Conservation (phyloP, 441 rosid genomes). For the Pelargonium myrrhifolium region DNA sequence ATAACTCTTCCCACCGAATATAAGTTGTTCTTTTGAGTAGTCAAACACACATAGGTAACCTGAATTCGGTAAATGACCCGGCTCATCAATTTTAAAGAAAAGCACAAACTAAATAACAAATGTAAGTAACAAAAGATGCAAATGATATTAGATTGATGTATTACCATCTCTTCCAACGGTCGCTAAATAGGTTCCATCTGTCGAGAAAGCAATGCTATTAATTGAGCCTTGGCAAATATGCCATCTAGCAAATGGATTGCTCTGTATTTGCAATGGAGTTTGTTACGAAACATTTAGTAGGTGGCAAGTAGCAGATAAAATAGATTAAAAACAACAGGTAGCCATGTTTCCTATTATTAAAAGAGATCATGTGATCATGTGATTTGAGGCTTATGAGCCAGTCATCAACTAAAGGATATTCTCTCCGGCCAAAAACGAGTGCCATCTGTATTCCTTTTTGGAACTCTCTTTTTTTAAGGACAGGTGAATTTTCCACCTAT, state of each 20-base stretch:
- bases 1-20: conserved; percentile 92
- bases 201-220: conserved; percentile 76
- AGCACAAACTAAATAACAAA: conserved; percentile 31
- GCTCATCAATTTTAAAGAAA: conserved; percentile 31
- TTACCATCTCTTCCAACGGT: conserved; percentile 98
- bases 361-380: too few species aligned
- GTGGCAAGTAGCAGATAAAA: conserved; percentile 41
- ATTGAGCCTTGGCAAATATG: conserved; percentile 91
- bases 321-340: neutral
- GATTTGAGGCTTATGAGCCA: too few species aligned
- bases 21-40: conserved; percentile 71
- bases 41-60: conserved; percentile 86
- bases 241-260: conserved; percentile 96
- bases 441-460: too few species aligned
- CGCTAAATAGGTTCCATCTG: conserved; percentile 72
- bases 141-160: conserved; percentile 9
- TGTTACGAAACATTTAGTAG: conserved; percentile 14
- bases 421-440: too few species aligned
- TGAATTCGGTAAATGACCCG: conserved; percentile 26
- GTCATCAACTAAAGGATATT: too few species aligned
- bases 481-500: too few species aligned
- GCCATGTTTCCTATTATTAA: conserved; percentile 30
- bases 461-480: too few species aligned
- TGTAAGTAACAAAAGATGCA: conserved; percentile 4
- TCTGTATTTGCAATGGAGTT: conserved; percentile 46